Base-by-base conservation (phyloP, 352 stramenopile species). In the Phytophthora pistaciae region DNA sequence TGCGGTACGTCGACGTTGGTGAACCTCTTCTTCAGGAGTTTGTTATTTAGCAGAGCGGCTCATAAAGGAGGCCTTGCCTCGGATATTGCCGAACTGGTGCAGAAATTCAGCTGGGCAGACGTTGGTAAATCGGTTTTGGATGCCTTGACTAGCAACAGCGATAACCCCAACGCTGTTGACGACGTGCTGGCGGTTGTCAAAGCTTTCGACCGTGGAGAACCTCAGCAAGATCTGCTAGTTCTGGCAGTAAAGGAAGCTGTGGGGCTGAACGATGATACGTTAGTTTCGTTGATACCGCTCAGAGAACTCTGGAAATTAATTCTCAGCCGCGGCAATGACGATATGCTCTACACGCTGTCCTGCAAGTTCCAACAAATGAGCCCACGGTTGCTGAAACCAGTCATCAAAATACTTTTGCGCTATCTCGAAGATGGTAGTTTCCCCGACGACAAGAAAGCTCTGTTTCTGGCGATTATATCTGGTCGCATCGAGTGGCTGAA, bases 61-160 rank as follows among this genome's bases (percentile, higher is more conserved):
- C 3, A 16, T 49, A 72, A 61, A 55, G n/a, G 14, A 16, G 66
- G 0, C 18, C n/a, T 52, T 27, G 18, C 40, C 36, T 9, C 14
- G 20, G 8, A 21, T 10, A 27, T 52, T 25, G 16, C 20, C n/a
- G 14, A 25, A 16, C 44, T 52, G 7, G 44, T 52, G 44, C 18
- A 25, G 20, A 23, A 52, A 8, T 79, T 75, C 44, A 25, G 33
- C 2, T 75, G 66, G 71, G 44, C 25, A n/a, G 59, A 64, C 7
- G 50, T 75, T 11, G 66, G 57, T 2, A 27, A 58, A 53, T 40
- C 65, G 3, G 1, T 66, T 3, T 27, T 66, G 27, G 46, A 44
- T n/a, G 33, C 38, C 3, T 23, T 71, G n/a, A 13, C 23, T 7
- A 52, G n/a, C 7, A 23, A 21, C 18, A 16, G 25, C 44, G 33